Evolutionary conservation across 306 rosid genomes (phyloP), one percentile per base, ranked within the genome.

Genomic region (Gillenia trifoliata): DNA sequence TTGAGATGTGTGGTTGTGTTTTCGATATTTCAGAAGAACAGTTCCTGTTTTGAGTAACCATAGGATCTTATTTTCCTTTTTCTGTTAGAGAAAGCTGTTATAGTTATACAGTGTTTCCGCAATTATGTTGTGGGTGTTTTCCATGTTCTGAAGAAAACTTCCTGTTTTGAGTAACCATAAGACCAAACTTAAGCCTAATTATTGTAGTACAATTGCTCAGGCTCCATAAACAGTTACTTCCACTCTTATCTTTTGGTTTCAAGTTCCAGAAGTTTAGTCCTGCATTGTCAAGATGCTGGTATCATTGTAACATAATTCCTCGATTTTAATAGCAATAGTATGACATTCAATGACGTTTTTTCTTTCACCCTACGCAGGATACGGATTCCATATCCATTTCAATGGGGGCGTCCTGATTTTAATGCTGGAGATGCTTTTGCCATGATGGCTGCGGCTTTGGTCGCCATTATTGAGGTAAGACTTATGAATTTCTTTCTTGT

Each of bases 371-470:
- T 59, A 47, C 80, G 82, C 85, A 94, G 98, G 98, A 69, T 93
- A 74, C 89, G 91, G 83, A 74, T 91, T 78, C 98, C 98, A 47
- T 91, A 87, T 85, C 98, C 98, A 55, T 87, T 91, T 84, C 98
- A 87, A 86, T 94, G 98, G 98, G 97, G 96, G 26, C 11, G 82
- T 54, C 95, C 96, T 40, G 38, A 84, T 65, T 90, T 94, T 75
- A 61, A 94, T 76, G 93, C 76, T 19, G 95, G 96, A 43, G 95
- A 94, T 83, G 63, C 49, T 77, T 82, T 94, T 76, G 89, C 90
- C 49, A 86, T 92, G 90, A 56, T 83, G 78, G 92, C 93, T 75
- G 82, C 98, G 71, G 82, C 88, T 76, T 67, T 94, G 20, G 97
- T 91, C 77, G 88, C 98, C 62, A 64, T 90, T 57, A 22, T 91